Evolutionary conservation across 768 basidiomycete species (phyloP).

Genomic region (Kwoniella europaea): DNA sequence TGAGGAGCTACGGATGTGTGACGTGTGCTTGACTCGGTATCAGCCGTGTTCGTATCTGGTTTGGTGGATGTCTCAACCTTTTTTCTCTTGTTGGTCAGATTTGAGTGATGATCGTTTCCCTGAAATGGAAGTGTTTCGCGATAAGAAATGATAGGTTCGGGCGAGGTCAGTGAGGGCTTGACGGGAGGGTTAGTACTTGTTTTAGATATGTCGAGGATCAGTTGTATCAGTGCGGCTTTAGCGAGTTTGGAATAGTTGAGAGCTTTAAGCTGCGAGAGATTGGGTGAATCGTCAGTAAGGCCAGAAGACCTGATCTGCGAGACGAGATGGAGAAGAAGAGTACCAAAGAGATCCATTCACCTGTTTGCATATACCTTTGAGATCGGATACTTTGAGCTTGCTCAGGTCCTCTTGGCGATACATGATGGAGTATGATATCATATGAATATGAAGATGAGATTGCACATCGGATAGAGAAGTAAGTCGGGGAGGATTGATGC

Average conservation of each 20-base stretch:
- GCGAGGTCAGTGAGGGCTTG: background rate
- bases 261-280: conserved; percentile 21
- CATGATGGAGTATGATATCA: background rate
- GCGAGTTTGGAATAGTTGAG: conserved; percentile 33
- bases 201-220: conserved; percentile 13
- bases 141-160: background rate
- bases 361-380: conserved; percentile 40
- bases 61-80: too few relatives aligned
- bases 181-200: background rate
- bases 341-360: conserved; percentile 18
- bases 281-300: background rate
- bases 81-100: too few relatives aligned
- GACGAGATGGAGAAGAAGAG: background rate
- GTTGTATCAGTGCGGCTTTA: conserved; percentile 33
- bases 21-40: too few relatives aligned
- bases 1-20: too few relatives aligned
- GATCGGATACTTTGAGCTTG: conserved; percentile 38
- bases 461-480: too few relatives aligned
- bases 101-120: too few relatives aligned
- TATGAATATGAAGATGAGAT: background rate
- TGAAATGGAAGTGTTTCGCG: background rate
- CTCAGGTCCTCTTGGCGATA: conserved; percentile 7
- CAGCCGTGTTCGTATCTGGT: too few relatives aligned
- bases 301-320: background rate
- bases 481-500: too few relatives aligned